Evolutionary conservation across 2,329 filamentous ascomycete genomes (phyloP).

Genomic region (Coniochaeta sp.): DNA sequence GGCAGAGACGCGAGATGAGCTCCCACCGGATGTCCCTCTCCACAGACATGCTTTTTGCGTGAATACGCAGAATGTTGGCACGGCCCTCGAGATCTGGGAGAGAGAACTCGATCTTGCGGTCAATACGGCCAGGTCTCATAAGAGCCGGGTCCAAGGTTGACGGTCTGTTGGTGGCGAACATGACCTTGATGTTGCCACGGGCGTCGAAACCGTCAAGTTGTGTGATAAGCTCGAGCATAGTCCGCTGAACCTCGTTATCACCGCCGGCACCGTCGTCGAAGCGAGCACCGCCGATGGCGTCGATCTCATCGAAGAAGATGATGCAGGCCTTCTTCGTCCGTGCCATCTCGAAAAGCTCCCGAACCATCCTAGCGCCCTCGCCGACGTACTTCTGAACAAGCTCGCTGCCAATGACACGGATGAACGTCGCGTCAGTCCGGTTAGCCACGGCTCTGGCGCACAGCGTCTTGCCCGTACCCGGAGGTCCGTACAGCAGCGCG

Average conservation of each 20-base stretch:
- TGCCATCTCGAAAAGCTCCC: slow-evolving; percentile 98
- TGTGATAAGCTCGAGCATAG: slow-evolving; percentile 96
- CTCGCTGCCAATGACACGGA: slow-evolving; percentile 95
- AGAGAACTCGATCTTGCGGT: slow-evolving; percentile 98
- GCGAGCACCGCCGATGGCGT: slow-evolving; percentile 89
- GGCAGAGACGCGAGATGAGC: slow-evolving; percentile 92
- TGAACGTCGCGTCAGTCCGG: slow-evolving; percentile 96
- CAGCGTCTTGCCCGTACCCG: slow-evolving; percentile 97
- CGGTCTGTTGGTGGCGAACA: slow-evolving; percentile 97
- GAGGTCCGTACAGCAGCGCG: slow-evolving; percentile 90
- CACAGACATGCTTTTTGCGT: slow-evolving; percentile 99
- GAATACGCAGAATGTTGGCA: slow-evolving; percentile 95
- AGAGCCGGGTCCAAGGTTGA: slow-evolving; percentile 94
- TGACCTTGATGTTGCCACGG: slow-evolving; percentile 97
- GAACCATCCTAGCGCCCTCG: slow-evolving; percentile 96
- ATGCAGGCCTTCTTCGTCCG: slow-evolving; percentile 99
- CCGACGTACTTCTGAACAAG: slow-evolving; percentile 98
- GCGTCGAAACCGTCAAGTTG: slow-evolving; percentile 96
- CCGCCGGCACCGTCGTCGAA: slow-evolving; percentile 96
- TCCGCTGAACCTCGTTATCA: slow-evolving; percentile 96
- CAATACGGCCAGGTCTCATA: slow-evolving; percentile 95
- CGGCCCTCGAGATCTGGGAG: slow-evolving; percentile 94
- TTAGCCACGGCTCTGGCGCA: slow-evolving; percentile 97
- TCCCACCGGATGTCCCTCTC: slow-evolving; percentile 99
- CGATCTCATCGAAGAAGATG: slow-evolving; percentile 99